Evolutionary conservation across 2,329 filamentous ascomycete genomes (phyloP).

Genomic region (Aaosphaeria pasadenensis): DNA sequence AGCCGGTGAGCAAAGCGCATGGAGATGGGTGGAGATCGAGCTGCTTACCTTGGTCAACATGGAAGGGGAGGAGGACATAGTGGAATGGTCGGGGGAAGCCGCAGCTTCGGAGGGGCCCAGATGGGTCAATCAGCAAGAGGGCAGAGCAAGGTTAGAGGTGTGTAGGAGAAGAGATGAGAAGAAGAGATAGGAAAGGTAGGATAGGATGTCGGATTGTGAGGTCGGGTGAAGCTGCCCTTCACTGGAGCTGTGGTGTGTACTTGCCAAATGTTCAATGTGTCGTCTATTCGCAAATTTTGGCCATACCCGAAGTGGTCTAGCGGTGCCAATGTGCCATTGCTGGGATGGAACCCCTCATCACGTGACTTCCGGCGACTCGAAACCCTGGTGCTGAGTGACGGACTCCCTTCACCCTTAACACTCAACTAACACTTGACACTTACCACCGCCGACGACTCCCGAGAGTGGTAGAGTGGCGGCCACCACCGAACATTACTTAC

Average conservation of each 20-base stretch:
- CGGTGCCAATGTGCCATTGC: background rate
- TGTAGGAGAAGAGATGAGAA: background rate
- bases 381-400: no score
- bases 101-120: constrained; percentile 37
- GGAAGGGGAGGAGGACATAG: constrained; percentile 47
- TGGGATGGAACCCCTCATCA: no score
- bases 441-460: no score
- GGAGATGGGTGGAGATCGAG: constrained; percentile 9
- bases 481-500: no score
- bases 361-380: no score
- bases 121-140: constrained; percentile 24
- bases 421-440: no score
- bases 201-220: background rate
- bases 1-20: constrained; percentile 13
- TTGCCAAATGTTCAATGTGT: constrained; percentile 36
- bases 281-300: constrained; percentile 13
- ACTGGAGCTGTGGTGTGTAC: constrained; percentile 23
- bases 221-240: constrained; percentile 17
- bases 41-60: constrained; percentile 52
- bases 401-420: no score
- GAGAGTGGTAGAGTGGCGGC: no score
- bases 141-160: background rate
- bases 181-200: constrained; percentile 2
- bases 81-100: constrained; percentile 42
- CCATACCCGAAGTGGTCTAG: background rate